Percentiles rank a stretch among this genome's conserved stretches.
Evolutionary conservation across 2,329 filamentous ascomycete species (phyloP).

Genomic region (Fusarium sacchari): DNA sequence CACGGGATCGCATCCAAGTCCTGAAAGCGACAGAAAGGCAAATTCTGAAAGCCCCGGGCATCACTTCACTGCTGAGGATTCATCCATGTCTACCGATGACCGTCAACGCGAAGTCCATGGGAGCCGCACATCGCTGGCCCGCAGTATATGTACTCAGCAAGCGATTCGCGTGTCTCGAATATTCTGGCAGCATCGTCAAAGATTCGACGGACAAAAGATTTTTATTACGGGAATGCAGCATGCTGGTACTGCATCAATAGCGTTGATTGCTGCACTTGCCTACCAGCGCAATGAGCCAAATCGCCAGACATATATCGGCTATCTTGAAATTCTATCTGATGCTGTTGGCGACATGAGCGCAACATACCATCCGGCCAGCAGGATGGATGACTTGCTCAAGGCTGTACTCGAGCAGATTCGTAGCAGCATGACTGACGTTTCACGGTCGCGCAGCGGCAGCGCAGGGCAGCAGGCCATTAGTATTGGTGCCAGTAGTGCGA

Average conservation of each 20-base stretch:
- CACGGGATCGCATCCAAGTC: constrained; percentile 48
- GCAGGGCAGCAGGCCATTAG: constrained; percentile 10
- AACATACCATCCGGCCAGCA: constrained; percentile 63
- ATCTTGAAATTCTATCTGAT: constrained; percentile 63
- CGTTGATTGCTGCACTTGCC: constrained; percentile 61
- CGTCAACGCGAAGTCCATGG: constrained; percentile 51
- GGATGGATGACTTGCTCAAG: constrained; percentile 63
- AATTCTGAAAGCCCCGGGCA: constrained; percentile 24
- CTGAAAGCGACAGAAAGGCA: constrained; percentile 37
- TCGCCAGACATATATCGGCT: constrained; percentile 53
- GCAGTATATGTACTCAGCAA: constrained; percentile 65
- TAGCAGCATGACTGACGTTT: constrained; percentile 41
- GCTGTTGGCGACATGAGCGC: constrained; percentile 63
- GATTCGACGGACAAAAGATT: constrained; percentile 62
- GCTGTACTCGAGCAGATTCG: constrained; percentile 62
- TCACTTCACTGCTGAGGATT: constrained; percentile 30
- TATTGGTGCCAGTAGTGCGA: neutral
- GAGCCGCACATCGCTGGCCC: constrained; percentile 57
- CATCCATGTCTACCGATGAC: constrained; percentile 45
- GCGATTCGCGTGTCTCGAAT: constrained; percentile 63
- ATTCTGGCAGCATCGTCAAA: constrained; percentile 64
- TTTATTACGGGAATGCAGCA: constrained; percentile 63
- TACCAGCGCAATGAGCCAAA: constrained; percentile 50
- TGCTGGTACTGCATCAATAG: constrained; percentile 63
- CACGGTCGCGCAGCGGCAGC: constrained; percentile 35